Conservation (phyloP, 2,329 filamentous ascomycete genomes). For the Arthroderma uncinatum region DNA sequence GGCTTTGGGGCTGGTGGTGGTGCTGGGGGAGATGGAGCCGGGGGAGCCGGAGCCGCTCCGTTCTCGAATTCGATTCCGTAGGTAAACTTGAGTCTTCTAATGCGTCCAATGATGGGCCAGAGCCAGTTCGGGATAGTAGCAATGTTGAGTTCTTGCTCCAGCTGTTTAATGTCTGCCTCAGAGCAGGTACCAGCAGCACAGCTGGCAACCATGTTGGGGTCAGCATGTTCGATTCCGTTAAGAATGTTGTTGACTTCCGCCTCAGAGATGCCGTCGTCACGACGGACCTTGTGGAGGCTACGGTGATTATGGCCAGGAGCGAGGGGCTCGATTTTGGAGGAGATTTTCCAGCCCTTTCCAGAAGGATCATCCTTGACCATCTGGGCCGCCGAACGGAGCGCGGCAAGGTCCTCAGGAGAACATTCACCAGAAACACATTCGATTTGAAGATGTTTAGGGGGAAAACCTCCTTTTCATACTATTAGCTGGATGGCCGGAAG, state of each 20-base stretch:
- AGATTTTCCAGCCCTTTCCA: constrained; percentile 8
- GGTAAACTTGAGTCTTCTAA: constrained; percentile 10
- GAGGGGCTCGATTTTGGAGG: constrained; percentile 1
- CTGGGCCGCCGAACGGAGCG: constrained; percentile 2
- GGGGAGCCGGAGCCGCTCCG: neutral
- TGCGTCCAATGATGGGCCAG: constrained; percentile 8
- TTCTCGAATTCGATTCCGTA: constrained; percentile 8
- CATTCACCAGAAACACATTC: constrained; percentile 10
- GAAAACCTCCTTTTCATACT: neutral
- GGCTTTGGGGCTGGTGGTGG: neutral
- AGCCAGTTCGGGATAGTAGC: constrained; percentile 6
- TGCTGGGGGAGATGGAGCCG: neutral
- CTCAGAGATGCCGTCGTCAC: neutral
- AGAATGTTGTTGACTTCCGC: constrained; percentile 1
- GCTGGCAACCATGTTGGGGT: neutral
- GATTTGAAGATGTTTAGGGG: neutral
- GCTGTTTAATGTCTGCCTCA: constrained; percentile 1
- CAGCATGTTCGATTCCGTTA: neutral
- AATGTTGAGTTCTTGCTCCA: constrained; percentile 7
- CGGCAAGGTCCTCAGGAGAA: constrained; percentile 1
- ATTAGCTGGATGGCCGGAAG: neutral
- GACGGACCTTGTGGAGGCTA: constrained; percentile 5
- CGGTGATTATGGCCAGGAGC: neutral
- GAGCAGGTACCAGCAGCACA: constrained; percentile 7
- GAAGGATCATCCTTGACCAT: constrained; percentile 5